phyloP scores from a whole-genome alignment of 2,329 filamentous ascomycete genomes.

The Nemania serpens region DNA sequence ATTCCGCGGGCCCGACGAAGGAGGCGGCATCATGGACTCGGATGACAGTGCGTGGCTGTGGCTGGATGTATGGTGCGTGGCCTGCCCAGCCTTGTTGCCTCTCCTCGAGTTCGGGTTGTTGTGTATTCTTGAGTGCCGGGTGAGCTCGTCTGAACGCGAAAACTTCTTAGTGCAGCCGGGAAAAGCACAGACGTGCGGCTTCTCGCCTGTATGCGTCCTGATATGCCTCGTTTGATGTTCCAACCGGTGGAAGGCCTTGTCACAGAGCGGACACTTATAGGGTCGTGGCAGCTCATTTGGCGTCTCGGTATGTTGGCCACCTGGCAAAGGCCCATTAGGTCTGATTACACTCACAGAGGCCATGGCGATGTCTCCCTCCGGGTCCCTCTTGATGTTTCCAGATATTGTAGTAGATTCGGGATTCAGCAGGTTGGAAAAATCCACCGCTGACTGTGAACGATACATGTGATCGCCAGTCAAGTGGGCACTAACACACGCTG shows the following conservation, averaged over 20 bases:
- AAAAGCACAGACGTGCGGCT: constrained; percentile 94
- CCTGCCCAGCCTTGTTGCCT: constrained; percentile 76
- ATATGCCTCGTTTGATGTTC: constrained; percentile 94
- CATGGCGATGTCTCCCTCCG: constrained; percentile 53
- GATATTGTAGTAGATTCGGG: constrained; percentile 52
- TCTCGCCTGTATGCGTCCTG: constrained; percentile 96
- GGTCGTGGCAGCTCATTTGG: constrained; percentile 81
- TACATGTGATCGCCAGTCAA: constrained; percentile 69
- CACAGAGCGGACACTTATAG: constrained; percentile 98
- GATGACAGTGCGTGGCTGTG: constrained; percentile 54
- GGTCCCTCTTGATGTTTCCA: constrained; percentile 39
- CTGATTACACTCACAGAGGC: constrained; percentile 61
- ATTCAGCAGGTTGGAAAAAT: constrained; percentile 77
- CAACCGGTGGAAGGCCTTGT: constrained; percentile 96
- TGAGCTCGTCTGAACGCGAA: constrained; percentile 94
- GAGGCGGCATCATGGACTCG: constrained; percentile 75
- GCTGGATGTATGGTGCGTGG: constrained; percentile 50
- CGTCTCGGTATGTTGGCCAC: constrained; percentile 65
- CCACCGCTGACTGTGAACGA: constrained; percentile 72
- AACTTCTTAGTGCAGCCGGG: constrained; percentile 97
- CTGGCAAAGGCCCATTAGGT: constrained; percentile 66
- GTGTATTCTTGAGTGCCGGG: constrained; percentile 96
- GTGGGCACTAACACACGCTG: constrained; percentile 33
- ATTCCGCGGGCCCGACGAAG: constrained; percentile 69
- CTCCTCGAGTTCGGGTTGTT: constrained; percentile 97